A percentile compares a stretch with the other conserved stretches of the same genome.
phyloP scores from a whole-genome alignment of 108 stramenopile species.

The Nitzschia sp. region DNA sequence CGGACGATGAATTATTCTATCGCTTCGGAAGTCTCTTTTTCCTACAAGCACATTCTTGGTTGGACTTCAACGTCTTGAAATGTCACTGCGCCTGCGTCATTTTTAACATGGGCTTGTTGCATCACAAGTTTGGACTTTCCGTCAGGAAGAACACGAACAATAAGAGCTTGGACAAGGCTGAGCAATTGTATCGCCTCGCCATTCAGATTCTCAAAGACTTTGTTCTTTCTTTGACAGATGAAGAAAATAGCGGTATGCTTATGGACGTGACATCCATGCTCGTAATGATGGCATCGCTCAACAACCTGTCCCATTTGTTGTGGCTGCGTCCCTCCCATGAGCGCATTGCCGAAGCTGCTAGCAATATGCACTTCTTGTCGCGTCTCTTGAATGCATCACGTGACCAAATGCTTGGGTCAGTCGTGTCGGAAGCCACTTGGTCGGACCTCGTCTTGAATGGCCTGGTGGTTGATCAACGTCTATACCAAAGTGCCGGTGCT shows the following conservation, averaged over 20 bases:
- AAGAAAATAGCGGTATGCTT: neutral
- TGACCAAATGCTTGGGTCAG: neutral
- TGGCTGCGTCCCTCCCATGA: neutral
- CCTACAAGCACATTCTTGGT: neutral
- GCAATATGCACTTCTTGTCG: neutral
- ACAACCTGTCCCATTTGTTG: neutral
- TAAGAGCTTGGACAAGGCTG: too few species aligned
- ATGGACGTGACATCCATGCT: neutral
- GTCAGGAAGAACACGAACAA: neutral
- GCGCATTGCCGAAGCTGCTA: too few species aligned
- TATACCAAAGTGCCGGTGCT: neutral
- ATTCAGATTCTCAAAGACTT: too few species aligned
- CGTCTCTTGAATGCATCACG: neutral
- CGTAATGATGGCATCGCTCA: neutral
- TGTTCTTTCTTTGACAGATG: too few species aligned
- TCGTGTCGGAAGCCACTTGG: neutral
- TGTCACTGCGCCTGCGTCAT: too few species aligned
- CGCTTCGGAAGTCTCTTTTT: neutral
- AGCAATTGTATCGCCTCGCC: neutral
- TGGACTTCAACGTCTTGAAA: neutral
- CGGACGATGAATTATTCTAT: neutral
- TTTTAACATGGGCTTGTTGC: too few species aligned
- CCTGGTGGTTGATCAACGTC: neutral
- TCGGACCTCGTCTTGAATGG: neutral
- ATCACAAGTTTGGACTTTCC: neutral